These are phyloP conservation scores for Fusarium sp. DNA, from an alignment of 2,329 filamentous ascomycete genomes.

Conservation along the genomic window DNA sequence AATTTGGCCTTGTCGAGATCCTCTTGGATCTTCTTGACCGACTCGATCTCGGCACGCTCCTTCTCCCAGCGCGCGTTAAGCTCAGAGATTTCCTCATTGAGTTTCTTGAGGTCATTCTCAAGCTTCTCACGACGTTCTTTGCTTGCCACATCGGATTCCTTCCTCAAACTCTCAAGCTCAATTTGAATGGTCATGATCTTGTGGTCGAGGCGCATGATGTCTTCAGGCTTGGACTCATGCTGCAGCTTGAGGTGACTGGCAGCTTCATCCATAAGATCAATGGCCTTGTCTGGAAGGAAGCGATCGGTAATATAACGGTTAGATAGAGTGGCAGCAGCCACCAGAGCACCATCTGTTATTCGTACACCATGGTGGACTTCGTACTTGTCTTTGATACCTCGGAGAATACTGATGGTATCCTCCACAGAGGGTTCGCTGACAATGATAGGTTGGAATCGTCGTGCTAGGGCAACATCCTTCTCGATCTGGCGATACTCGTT, in stretches of 20 bases:
- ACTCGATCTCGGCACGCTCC: constrained; percentile 86
- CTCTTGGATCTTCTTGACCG: constrained; percentile 87
- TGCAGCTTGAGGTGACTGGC: constrained; percentile 90
- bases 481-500: constrained; percentile 94
- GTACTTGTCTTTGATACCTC: constrained; percentile 97
- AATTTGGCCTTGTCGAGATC: constrained; percentile 87
- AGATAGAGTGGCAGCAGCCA: constrained; percentile 90
- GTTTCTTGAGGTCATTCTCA: constrained; percentile 78
- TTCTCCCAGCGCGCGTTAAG: constrained; percentile 90
- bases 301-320: constrained; percentile 98
- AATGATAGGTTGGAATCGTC: constrained; percentile 92
- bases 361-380: constrained; percentile 97
- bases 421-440: constrained; percentile 93
- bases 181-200: constrained; percentile 98
- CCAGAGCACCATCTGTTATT: constrained; percentile 91
- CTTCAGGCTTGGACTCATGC: constrained; percentile 96
- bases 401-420: constrained; percentile 93
- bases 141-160: constrained; percentile 92
- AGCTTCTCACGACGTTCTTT: constrained; percentile 89
- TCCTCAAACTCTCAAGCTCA: constrained; percentile 91
- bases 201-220: constrained; percentile 91
- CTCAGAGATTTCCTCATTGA: constrained; percentile 79
- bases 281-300: constrained; percentile 96
- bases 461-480: constrained; percentile 92
- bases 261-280: constrained; percentile 96